Evolutionary conservation across 2,329 filamentous ascomycete genomes (phyloP).

Genomic region (Xylariaceae sp.): DNA sequence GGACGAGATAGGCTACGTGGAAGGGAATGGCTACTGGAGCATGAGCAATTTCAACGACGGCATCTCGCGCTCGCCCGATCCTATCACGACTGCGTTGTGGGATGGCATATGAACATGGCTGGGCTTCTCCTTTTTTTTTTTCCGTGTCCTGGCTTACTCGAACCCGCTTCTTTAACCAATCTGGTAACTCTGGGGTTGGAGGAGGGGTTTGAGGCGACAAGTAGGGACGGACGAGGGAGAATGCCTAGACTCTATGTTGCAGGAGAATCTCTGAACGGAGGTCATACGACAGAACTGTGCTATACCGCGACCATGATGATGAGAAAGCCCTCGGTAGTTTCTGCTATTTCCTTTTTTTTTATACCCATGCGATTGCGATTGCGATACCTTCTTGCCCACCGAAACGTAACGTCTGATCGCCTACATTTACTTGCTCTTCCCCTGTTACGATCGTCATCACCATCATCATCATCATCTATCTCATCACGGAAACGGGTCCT

Average conservation of each 20-base stretch:
- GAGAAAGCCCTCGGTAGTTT: constrained; percentile 9
- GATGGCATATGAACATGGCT: constrained; percentile 17
- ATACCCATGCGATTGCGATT: constrained; percentile 13
- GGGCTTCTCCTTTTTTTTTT: not conserved
- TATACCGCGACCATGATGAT: constrained; percentile 18
- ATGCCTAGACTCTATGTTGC: constrained; percentile 3
- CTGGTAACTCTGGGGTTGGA: not conserved
- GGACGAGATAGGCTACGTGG: constrained; percentile 40
- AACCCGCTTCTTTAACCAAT: not conserved
- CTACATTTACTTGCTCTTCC: constrained; percentile 17
- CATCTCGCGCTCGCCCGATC: constrained; percentile 33
- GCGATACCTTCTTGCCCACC: constrained; percentile 11
- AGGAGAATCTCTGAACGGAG: constrained; percentile 14
- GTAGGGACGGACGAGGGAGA: not conserved
- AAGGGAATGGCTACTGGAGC: constrained; percentile 38
- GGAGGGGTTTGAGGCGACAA: not conserved
- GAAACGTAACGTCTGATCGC: constrained; percentile 10
- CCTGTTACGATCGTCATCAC: constrained; percentile 15
- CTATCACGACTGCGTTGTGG: constrained; percentile 31
- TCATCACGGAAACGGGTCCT: constrained; percentile 14
- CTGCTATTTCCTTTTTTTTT: constrained; percentile 10
- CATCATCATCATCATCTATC: constrained; percentile 3
- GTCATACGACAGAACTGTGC: constrained; percentile 2
- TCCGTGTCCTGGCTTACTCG: not conserved
- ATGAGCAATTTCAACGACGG: constrained; percentile 36